Evolutionary conservation across 2,329 filamentous ascomycete genomes (phyloP), one percentile per base, ranked within the genome.

Genomic region (Penicillium rolfsii): DNA sequence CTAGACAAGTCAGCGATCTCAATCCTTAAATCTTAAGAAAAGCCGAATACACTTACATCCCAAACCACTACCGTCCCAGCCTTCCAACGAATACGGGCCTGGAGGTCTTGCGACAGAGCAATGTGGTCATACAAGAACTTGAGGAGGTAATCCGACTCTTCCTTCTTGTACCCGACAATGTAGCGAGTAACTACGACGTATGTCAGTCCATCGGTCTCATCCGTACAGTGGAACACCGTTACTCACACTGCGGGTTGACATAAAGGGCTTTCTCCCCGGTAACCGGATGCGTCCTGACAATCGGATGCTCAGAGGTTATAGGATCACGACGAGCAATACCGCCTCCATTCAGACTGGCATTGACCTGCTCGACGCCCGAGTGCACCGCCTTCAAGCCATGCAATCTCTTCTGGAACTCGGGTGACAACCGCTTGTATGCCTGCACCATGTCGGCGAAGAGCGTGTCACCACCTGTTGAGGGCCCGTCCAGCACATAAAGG

Each of bases 221-320:
- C 9, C 16, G 8, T 9, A 14, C 53, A n/a, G 33, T 40, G 24
- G 45, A 19, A 19, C 22, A 12, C 16, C 22, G 2, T 8, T 11
- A 49, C 86, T 83, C 78, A 90, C 89, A 96, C 72, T 94, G 90
- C 3, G 89, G 89, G 74, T 96, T 96, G 30, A 96, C 85, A 67
- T 85, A 96, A 7, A 96, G 79, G 0, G 90, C 89, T 80, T 96
- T 96, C 76, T 96, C 90, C 16, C 91, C 91, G 0, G 92, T 96
- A 48, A 76, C 86, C 0, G 92, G 91, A 73, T 96, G 92, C 0
- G 91, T 94, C 19, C 91, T 83, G 1, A 96, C 86, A 61, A 96
- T 80, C 0, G 92, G 92, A 70, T 96, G 92, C 50, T 87, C 85
- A 49, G 85, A 88, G 4, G 85, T 83, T 1, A 95, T 87, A 0